Conservation (phyloP, 306 rosid species). For the Luffa aegyptiaca region DNA sequence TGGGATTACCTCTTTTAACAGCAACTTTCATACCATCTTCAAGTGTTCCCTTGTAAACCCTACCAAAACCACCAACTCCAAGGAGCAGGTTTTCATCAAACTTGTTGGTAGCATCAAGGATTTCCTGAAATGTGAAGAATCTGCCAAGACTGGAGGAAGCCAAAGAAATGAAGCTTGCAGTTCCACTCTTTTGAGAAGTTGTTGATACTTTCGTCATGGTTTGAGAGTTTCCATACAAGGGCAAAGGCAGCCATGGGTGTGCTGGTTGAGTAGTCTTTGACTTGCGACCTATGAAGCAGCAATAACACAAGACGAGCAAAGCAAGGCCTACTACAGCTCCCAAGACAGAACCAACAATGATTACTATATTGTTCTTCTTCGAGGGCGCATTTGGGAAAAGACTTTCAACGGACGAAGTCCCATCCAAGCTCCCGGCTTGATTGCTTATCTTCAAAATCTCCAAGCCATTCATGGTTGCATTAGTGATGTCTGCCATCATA, state of each 20-base stretch:
- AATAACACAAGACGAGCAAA: conserved; percentile 43
- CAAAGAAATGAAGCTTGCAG: conserved; percentile 82
- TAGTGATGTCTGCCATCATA: conserved; percentile 39
- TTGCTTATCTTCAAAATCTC: conserved; percentile 82
- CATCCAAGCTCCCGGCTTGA: conserved; percentile 55
- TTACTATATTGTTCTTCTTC: conserved; percentile 26
- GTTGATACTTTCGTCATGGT: conserved; percentile 84
- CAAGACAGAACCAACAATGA: conserved; percentile 33
- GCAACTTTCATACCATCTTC: conserved; percentile 85
- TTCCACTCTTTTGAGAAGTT: conserved; percentile 74
- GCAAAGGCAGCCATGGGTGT: conserved; percentile 72
- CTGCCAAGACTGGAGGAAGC: conserved; percentile 71
- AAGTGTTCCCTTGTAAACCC: conserved; percentile 81
- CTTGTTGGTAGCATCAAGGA: conserved; percentile 76
- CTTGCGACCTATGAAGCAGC: conserved; percentile 33
- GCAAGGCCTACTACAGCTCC: conserved; percentile 39
- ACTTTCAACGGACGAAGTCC: conserved; percentile 37
- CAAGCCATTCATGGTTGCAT: conserved; percentile 78
- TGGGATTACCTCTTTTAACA: conserved; percentile 84
- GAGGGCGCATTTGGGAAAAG: conserved; percentile 46
- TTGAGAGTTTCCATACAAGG: conserved; percentile 76
- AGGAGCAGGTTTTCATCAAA: conserved; percentile 76
- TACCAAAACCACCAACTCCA: conserved; percentile 94
- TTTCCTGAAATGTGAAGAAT: conserved; percentile 73
- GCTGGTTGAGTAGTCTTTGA: conserved; percentile 48